Conservation (phyloP, 768 basidiomycete species). For the Dioszegia crocea region DNA sequence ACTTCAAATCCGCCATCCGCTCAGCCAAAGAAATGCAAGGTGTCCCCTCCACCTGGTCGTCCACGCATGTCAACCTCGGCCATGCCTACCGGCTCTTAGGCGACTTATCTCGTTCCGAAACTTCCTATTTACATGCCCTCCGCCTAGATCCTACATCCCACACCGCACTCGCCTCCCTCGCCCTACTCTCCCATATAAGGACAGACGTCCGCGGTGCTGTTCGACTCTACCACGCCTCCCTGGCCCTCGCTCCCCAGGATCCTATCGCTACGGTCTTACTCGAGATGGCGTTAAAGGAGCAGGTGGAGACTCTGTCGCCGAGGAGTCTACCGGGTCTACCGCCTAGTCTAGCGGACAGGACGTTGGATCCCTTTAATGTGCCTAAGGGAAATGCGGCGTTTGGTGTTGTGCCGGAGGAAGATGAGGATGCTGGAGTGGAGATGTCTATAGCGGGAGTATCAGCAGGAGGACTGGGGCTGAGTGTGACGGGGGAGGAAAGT, state of each 20-base stretch:
- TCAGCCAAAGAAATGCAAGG: slow-evolving; percentile 79
- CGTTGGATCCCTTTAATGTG: slow-evolving; percentile 33
- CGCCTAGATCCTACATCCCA: slow-evolving; percentile 81
- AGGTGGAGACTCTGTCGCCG: slow-evolving; percentile 37
- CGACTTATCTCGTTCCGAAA: slow-evolving; percentile 60
- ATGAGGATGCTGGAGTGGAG: background rate
- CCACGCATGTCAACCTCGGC: slow-evolving; percentile 87
- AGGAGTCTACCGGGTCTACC: slow-evolving; percentile 39
- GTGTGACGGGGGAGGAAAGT: background rate
- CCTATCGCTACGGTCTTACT: slow-evolving; percentile 46
- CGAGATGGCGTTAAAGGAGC: slow-evolving; percentile 42
- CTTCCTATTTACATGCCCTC: slow-evolving; percentile 71
- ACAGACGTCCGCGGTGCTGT: slow-evolving; percentile 75
- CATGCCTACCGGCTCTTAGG: slow-evolving; percentile 77
- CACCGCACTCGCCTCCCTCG: slow-evolving; percentile 77
- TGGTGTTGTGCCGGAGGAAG: slow-evolving; percentile 11
- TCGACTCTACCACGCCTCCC: slow-evolving; percentile 84
- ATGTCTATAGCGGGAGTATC: background rate
- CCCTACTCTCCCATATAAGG: slow-evolving; percentile 77
- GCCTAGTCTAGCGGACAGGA: slow-evolving; percentile 12
- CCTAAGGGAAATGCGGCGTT: slow-evolving; percentile 19
- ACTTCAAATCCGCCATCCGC: slow-evolving; percentile 73
- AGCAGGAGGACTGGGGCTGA: slow-evolving; percentile 1
- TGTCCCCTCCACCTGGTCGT: slow-evolving; percentile 77
- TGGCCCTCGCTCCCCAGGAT: slow-evolving; percentile 48